Percentiles rank a stretch among this genome's conserved stretches.
phyloP scores from a whole-genome alignment of 768 basidiomycete genomes.

The Fistulinella prunicolor region DNA sequence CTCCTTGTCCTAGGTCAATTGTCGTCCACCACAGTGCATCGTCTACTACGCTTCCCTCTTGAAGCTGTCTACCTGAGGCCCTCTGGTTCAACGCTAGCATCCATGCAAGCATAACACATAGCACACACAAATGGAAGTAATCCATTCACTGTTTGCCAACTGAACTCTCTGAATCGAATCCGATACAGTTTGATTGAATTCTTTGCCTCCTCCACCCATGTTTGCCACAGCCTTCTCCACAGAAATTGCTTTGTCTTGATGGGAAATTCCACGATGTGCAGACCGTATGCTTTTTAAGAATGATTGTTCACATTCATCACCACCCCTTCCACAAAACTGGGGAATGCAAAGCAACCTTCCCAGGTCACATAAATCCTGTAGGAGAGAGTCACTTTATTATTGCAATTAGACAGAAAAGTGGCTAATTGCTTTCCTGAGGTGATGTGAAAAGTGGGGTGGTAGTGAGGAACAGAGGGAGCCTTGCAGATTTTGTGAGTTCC shows the following conservation, averaged over 20 bases:
- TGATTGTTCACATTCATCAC: not conserved
- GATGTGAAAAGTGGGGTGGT: constrained; percentile 5
- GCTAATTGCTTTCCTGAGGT: constrained; percentile 4
- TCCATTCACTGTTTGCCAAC: not conserved
- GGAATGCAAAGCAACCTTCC: constrained; percentile 5
- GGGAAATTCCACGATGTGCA: not conserved
- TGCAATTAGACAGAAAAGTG: no score
- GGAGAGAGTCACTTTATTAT: not conserved
- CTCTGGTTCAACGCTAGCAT: no score
- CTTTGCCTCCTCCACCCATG: not conserved
- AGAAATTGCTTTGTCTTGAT: constrained; percentile 1
- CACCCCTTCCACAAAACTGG: not conserved
- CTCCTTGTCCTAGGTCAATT: no score
- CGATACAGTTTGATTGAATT: not conserved
- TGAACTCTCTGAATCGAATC: not conserved
- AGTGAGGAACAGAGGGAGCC: constrained; percentile 3
- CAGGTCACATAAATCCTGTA: constrained; percentile 5
- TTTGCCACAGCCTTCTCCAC: not conserved
- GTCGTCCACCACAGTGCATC: no score
- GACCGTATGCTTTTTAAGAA: constrained; percentile 5
- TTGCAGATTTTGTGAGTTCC: constrained; percentile 1
- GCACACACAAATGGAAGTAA: not conserved
- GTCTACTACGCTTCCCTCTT: no score
- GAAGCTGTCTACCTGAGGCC: no score
- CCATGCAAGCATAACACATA: no score